phyloP scores from a whole-genome alignment of 257 asterid species.

The Petrea volubilis region DNA sequence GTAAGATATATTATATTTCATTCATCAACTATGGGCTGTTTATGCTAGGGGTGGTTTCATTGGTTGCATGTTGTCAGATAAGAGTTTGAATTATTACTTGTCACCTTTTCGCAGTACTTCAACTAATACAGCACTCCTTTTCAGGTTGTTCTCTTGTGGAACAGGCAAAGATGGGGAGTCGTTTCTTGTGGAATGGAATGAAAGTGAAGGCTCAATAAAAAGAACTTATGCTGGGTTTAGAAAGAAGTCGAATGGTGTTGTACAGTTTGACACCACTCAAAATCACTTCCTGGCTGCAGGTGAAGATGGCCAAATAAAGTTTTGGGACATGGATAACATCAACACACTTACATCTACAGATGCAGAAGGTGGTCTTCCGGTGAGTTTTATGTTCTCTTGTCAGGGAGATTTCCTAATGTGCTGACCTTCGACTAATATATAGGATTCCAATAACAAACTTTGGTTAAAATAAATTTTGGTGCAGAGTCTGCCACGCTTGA shows the following conservation, averaged over 20 bases:
- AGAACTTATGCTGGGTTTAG: conserved; percentile 83
- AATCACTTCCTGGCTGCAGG: conserved; percentile 97
- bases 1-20: conserved; percentile 35
- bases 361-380: conserved; percentile 96
- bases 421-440: background rate
- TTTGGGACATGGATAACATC: conserved; percentile 95
- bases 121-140: conserved; percentile 23
- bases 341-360: conserved; percentile 65
- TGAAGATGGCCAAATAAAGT: conserved; percentile 90
- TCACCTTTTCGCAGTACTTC: conserved; percentile 13
- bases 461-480: conserved; percentile 21
- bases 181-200: conserved; percentile 97
- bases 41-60: background rate
- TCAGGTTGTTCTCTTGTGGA: conserved; percentile 98
- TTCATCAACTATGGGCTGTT: background rate
- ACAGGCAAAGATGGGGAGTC: conserved; percentile 98
- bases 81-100: background rate
- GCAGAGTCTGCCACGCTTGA: conserved; percentile 89
- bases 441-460: conserved; percentile 10
- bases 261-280: conserved; percentile 93
- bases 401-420: background rate
- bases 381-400: conserved; percentile 38
- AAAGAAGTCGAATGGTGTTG: conserved; percentile 78
- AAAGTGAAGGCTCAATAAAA: conserved; percentile 97
- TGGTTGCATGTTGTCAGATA: background rate